phyloP scores from a whole-genome alignment of 495 filamentous ascomycete genomes.

The Lepidopterella palustris region DNA sequence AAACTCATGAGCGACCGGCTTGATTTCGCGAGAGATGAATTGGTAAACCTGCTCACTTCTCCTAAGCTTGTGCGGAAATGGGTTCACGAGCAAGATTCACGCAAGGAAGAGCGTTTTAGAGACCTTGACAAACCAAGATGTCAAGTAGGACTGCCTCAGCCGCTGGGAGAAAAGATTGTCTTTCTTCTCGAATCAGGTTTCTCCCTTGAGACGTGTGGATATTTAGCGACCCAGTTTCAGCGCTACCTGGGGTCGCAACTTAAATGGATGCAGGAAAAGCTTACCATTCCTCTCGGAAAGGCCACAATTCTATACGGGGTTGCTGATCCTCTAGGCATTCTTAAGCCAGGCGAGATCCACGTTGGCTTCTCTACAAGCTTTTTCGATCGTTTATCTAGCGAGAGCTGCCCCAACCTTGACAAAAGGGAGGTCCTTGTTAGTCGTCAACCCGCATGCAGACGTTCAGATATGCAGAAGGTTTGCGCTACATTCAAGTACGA shows the following conservation, averaged over 20 bases:
- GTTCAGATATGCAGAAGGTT: conserved; percentile 76
- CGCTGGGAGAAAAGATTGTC: conserved; percentile 45
- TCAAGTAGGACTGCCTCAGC: conserved; percentile 49
- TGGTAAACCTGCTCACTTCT: conserved; percentile 51
- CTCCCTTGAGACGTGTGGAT: conserved; percentile 50
- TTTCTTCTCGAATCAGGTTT: conserved; percentile 46
- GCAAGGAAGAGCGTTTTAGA: conserved; percentile 17
- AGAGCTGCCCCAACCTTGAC: conserved; percentile 55
- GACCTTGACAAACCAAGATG: conserved; percentile 36
- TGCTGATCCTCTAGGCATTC: conserved; percentile 64
- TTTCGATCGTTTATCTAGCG: conserved; percentile 45
- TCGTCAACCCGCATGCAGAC: conserved; percentile 72
- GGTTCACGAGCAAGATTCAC: conserved; percentile 41
- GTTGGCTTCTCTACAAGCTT: conserved; percentile 69
- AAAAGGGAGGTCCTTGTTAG: conserved; percentile 76
- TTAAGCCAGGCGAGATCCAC: conserved; percentile 71
- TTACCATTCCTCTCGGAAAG: conserved; percentile 65
- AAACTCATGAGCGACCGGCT: conserved; percentile 54
- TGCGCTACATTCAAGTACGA: conserved; percentile 57
- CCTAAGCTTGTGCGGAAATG: conserved; percentile 50
- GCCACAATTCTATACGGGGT: conserved; percentile 73
- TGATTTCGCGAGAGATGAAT: conserved; percentile 51
- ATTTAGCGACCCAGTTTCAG: conserved; percentile 52
- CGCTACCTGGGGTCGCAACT: conserved; percentile 51
- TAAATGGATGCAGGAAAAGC: conserved; percentile 49